phyloP scores from a whole-genome alignment of 192 early-diverging fungal genomes.

The Anaeromyces robustus region DNA sequence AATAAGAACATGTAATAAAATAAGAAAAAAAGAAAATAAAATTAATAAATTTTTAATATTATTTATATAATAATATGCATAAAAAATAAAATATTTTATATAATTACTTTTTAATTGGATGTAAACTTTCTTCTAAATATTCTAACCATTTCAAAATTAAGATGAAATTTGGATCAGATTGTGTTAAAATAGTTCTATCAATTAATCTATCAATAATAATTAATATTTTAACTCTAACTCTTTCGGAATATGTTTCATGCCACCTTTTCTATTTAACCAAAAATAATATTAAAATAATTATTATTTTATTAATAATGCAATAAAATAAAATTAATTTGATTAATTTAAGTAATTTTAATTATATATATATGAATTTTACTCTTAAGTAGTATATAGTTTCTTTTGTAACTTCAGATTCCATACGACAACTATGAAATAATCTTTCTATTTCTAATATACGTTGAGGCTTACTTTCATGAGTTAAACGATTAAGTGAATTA shows the following conservation, averaged over 20 bases:
- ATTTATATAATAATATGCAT: too few species aligned
- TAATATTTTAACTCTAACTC: slow-evolving; percentile 5
- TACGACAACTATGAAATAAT: slow-evolving; percentile 7
- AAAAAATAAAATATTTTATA: neutral
- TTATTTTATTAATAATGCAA: too few species aligned
- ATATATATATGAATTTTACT: neutral
- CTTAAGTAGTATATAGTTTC: slow-evolving; percentile 5
- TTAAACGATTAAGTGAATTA: neutral
- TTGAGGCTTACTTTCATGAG: slow-evolving; percentile 4
- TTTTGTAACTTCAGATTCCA: slow-evolving; percentile 8
- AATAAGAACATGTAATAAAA: too few species aligned
- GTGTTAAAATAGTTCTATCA: neutral
- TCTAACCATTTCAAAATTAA: slow-evolving; percentile 3
- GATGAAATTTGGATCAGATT: slow-evolving; percentile 2
- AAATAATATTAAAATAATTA: too few species aligned
- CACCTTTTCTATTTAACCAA: neutral
- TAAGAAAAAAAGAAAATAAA: too few species aligned
- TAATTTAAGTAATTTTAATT: neutral
- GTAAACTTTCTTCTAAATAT: slow-evolving; percentile 7
- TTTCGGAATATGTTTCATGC: slow-evolving; percentile 6
- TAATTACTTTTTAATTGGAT: slow-evolving; percentile 5
- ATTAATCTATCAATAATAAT: slow-evolving; percentile 3
- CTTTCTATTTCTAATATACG: slow-evolving; percentile 5
- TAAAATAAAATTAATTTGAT: too few species aligned
- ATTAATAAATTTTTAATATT: too few species aligned